These are phyloP conservation scores for Sphaerulina vaccinii DNA, from an alignment of 2,329 filamentous ascomycete genomes.

Conservation along the genomic window DNA sequence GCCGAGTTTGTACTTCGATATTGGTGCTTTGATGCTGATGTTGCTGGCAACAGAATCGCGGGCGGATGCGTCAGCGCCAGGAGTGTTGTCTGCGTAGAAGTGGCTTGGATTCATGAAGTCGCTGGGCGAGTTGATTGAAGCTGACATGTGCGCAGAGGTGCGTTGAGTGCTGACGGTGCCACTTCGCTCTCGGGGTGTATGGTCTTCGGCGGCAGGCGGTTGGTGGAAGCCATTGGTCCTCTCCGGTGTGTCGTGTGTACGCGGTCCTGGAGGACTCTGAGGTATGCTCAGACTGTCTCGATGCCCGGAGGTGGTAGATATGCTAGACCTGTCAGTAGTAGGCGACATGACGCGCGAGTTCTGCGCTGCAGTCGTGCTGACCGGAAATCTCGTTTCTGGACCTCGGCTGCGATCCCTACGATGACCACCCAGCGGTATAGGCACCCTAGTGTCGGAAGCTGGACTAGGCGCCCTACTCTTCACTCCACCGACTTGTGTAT, in stretches of 20 bases:
- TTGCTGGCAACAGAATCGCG: constrained; percentile 13
- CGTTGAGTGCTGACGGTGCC: constrained; percentile 27
- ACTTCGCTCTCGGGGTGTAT: constrained; percentile 19
- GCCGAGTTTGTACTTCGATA: constrained; percentile 17
- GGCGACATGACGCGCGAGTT: constrained; percentile 44
- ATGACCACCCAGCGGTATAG: constrained; percentile 49
- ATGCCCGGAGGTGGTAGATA: constrained; percentile 38
- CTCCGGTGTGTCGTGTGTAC: constrained; percentile 20
- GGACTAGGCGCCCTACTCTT: constrained; percentile 49
- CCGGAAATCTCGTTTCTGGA: constrained; percentile 73
- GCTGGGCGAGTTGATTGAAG: constrained; percentile 31
- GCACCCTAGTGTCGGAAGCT: constrained; percentile 39
- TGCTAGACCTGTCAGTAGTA: constrained; percentile 20
- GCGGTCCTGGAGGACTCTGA: constrained; percentile 46
- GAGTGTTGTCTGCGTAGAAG: constrained; percentile 30
- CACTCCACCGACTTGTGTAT: constrained; percentile 29
- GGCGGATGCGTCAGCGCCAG: constrained; percentile 11
- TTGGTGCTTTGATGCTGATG: constrained; percentile 16
- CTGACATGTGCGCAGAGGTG: constrained; percentile 28
- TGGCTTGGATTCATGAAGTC: constrained; percentile 30
- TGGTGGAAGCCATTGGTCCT: constrained; percentile 34
- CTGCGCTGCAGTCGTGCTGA: constrained; percentile 55
- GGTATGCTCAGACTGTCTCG: constrained; percentile 79
- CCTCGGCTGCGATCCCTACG: constrained; percentile 76
- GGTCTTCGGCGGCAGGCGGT: constrained; percentile 32